These are phyloP conservation scores for Balamuthia mandrillaris DNA, from an alignment of 208 protist genomes.

Conservation along the genomic window DNA sequence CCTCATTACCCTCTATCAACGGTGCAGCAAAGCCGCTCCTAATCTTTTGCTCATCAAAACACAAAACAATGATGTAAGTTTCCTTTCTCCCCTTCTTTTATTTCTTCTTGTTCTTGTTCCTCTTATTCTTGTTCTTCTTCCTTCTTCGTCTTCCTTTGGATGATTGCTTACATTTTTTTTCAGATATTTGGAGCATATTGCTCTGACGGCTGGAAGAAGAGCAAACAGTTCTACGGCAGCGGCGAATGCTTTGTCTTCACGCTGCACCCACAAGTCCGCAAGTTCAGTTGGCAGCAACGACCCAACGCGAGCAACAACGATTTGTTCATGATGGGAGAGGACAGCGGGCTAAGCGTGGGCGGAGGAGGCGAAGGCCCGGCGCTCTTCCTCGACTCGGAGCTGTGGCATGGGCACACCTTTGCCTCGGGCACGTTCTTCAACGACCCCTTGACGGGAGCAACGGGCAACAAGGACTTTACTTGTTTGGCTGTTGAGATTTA, in stretches of 20 bases:
- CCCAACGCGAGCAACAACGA: background rate
- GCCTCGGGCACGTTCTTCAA: background rate
- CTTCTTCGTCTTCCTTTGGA: background rate
- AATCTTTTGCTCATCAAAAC: background rate
- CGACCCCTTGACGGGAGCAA: background rate
- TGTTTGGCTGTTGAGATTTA: conserved; percentile 10
- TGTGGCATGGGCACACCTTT: background rate
- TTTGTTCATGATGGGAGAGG: conserved; percentile 20
- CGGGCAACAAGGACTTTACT: background rate
- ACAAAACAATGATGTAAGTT: background rate
- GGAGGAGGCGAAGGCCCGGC: background rate
- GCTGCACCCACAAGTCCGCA: background rate
- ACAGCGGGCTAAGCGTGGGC: background rate
- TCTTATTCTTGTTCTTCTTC: background rate
- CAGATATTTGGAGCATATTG: conserved; percentile 7
- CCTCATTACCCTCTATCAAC: background rate
- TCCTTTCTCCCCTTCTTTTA: no score
- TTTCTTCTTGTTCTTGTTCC: no score
- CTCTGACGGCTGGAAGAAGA: background rate
- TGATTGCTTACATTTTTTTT: background rate
- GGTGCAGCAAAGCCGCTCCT: background rate
- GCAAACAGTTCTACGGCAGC: background rate
- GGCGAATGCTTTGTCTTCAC: conserved; percentile 5
- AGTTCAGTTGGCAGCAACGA: background rate
- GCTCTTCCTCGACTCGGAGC: background rate